These are phyloP conservation scores for Blastocladiella emersonii DNA, from an alignment of 371 early-diverging fungal species.

Conservation along the genomic window DNA sequence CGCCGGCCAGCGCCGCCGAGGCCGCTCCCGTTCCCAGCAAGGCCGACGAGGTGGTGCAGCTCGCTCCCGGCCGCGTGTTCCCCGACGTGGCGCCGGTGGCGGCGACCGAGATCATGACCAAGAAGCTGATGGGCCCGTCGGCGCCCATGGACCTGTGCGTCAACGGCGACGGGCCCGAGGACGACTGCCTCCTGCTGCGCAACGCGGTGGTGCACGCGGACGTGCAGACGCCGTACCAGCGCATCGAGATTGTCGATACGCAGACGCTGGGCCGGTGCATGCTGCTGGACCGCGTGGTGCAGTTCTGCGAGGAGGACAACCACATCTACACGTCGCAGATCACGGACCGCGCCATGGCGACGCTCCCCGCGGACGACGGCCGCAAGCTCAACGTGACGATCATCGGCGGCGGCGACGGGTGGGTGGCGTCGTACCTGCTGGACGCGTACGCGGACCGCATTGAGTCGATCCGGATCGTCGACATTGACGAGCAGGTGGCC, in stretches of 20 bases:
- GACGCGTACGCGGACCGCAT: not conserved
- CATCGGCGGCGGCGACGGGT: conserved; percentile 3
- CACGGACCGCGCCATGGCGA: not conserved
- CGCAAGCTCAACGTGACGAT: not conserved
- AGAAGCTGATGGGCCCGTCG: not conserved
- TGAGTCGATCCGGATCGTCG: not conserved
- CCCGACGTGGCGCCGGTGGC: too few relatives aligned
- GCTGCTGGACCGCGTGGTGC: conserved; percentile 3
- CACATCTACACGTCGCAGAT: not conserved
- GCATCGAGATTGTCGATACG: conserved; percentile 2
- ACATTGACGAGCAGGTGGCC: not conserved
- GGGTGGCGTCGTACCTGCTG: not conserved
- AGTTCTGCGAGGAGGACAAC: conserved; percentile 1
- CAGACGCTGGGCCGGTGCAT: not conserved
- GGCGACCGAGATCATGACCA: not conserved
- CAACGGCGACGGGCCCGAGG: not conserved
- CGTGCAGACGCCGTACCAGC: not conserved
- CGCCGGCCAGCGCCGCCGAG: not conserved
- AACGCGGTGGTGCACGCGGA: not conserved
- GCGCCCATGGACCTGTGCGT: not conserved
- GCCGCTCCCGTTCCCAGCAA: too few relatives aligned
- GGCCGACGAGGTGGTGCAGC: too few relatives aligned
- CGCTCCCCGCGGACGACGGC: not conserved
- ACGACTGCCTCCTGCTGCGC: conserved; percentile 3
- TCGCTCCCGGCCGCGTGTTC: too few relatives aligned